Conservation (phyloP, 2,329 filamentous ascomycete species). For the Reticulascus tulasneorum region DNA sequence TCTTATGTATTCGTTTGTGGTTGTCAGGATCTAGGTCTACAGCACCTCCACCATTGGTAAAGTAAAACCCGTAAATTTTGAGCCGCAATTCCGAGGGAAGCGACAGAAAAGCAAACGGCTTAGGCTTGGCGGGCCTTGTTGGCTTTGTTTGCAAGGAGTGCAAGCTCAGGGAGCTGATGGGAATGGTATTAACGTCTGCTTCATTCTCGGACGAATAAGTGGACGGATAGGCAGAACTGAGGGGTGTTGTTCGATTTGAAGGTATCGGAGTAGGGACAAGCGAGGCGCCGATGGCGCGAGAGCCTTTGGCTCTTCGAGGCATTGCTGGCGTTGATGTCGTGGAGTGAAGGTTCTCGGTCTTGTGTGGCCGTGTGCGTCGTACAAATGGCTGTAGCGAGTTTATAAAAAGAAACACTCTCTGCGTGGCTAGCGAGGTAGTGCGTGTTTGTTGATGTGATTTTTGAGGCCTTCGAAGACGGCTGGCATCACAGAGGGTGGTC, state of each 20-base stretch:
- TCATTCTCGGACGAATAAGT: constrained; percentile 36
- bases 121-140: constrained; percentile 15
- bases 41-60: constrained; percentile 48
- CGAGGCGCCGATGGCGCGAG: constrained; percentile 23
- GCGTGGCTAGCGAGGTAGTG: neutral
- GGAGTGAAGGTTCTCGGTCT: too few relatives aligned
- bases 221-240: constrained; percentile 32
- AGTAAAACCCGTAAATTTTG: constrained; percentile 63
- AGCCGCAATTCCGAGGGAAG: constrained; percentile 67
- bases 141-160: constrained; percentile 23
- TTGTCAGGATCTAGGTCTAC: constrained; percentile 66
- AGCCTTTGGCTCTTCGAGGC: constrained; percentile 23
- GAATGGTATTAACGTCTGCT: constrained; percentile 34
- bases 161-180: constrained; percentile 41
- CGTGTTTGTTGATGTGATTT: neutral
- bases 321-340: constrained; percentile 4
- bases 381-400: neutral
- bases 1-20: constrained; percentile 55
- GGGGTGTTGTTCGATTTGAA: constrained; percentile 29
- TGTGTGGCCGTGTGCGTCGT: neutral
- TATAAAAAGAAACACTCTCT: neutral
- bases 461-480: constrained; percentile 23
- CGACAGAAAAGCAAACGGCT: constrained; percentile 61
- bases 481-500: constrained; percentile 48
- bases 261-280: constrained; percentile 13